Evolutionary conservation across 1,284 basidiomycete genomes (phyloP), one percentile per base, ranked within the genome.

Genomic region (Ganoderma boninense): DNA sequence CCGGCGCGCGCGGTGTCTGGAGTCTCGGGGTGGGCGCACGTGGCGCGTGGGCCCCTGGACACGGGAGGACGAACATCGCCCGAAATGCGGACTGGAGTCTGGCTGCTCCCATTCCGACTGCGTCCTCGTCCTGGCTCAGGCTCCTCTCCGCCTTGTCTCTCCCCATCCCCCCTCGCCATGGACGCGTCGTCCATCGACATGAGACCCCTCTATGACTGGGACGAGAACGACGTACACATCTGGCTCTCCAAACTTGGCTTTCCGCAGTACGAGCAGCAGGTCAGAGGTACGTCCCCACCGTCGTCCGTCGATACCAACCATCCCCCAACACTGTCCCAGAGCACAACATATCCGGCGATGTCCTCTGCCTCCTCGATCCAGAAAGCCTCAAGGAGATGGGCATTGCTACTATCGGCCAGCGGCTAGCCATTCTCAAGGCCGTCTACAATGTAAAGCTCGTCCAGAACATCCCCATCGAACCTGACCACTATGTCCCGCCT

Each of bases 341-440:
- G 80, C 94, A 98, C 81, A 92, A 90, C 73, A 95, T 98, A 75
- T 92, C 93, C 7, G 97, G 97, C 67, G 95, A 97, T 74, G 91
- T 96, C 2, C 86, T 98, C 20, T 90, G 92, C 71, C 85, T 94
- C 75, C 87, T 98, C 57, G 94, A 96, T 80, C 87, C 91, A 62
- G 94, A 96, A 57, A 83, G 89, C 2, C 88, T 98, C 73, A 95
- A 94, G 81, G 92, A 94, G 67, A 84, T 98, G 69, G 97, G 97
- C 7, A 89, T 98, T 61, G 79, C 88, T 26, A 95, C 92, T 46
- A 89, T 98, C 73, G 96, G 97, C 10, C 96, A 97, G 82, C 86
- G 97, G 62, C 83, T 98, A 29, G 87, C 93, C 43, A 95, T 98
- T 72, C 89, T 98, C 77, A 96, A 96, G 80, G 91, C 93, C 62